Evolutionary conservation across 2,329 filamentous ascomycete species (phyloP).

Genomic region (Kalmusia sp.): DNA sequence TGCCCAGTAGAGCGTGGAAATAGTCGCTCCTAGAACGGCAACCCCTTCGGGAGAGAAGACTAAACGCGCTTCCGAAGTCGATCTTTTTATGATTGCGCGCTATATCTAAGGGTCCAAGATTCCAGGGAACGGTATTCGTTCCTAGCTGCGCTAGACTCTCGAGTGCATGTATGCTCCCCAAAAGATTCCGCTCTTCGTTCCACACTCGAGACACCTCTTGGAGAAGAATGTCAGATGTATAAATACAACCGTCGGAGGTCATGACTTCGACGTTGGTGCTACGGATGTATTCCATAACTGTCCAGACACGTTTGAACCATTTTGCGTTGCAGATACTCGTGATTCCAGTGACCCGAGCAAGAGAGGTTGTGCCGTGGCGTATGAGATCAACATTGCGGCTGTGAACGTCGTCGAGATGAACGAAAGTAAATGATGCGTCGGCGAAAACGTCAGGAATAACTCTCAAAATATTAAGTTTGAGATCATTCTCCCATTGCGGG

Average conservation of each 20-base stretch:
- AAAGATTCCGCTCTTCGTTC: background rate
- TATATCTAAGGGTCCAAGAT: background rate
- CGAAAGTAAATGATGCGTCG: background rate
- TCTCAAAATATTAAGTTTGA: slow-evolving; percentile 8
- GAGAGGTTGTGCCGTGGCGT: background rate
- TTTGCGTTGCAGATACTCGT: slow-evolving; percentile 17
- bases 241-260: slow-evolving; percentile 11
- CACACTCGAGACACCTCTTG: background rate
- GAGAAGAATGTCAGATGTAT: slow-evolving; percentile 11
- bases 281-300: slow-evolving; percentile 22
- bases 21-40: background rate
- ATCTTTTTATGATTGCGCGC: background rate
- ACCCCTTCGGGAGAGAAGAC: background rate
- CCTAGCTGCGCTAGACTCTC: slow-evolving; percentile 1
- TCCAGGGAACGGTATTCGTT: slow-evolving; percentile 5
- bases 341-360: slow-evolving; percentile 13
- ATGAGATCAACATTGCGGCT: background rate
- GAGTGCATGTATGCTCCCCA: background rate
- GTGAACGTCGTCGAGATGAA: background rate
- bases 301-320: slow-evolving; percentile 25
- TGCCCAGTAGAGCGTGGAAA: slow-evolving; percentile 1
- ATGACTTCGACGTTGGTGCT: slow-evolving; percentile 15
- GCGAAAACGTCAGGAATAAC: slow-evolving; percentile 1
- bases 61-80: slow-evolving; percentile 1
- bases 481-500: slow-evolving; percentile 14